Conservation (phyloP, 768 basidiomycete genomes). For the Gyrodon lividus region DNA sequence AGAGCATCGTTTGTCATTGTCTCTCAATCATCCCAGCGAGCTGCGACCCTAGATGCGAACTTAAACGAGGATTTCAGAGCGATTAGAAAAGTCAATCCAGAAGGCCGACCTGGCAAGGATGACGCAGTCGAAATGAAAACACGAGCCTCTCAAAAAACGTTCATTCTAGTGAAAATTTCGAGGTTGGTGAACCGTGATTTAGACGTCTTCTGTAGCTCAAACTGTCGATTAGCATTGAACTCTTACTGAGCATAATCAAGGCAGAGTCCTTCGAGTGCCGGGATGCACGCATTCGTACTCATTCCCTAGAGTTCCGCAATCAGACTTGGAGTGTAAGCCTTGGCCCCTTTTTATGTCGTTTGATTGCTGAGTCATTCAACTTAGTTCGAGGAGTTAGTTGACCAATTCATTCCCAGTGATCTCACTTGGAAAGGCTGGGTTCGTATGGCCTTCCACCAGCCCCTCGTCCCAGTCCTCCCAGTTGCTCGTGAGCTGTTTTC, state of each 20-base stretch:
- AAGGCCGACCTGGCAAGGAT: constrained; percentile 32
- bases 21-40: constrained; percentile 8
- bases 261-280: constrained; percentile 83
- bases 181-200: constrained; percentile 42
- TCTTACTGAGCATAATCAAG: constrained; percentile 76
- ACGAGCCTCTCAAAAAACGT: constrained; percentile 80
- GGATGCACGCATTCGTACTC: constrained; percentile 76
- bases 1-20: constrained; percentile 12
- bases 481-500: constrained; percentile 76
- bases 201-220: constrained; percentile 20
- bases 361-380: constrained; percentile 4
- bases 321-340: constrained; percentile 76
- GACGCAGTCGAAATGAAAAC: constrained; percentile 82
- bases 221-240: constrained; percentile 49
- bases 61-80: constrained; percentile 21
- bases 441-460: constrained; percentile 80
- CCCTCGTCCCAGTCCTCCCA: constrained; percentile 72
- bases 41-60: constrained; percentile 16
- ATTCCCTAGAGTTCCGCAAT: constrained; percentile 78
- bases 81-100: constrained; percentile 16
- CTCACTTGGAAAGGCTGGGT: constrained; percentile 81
- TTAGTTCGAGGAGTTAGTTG: constrained; percentile 77
- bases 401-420: constrained; percentile 77
- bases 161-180: constrained; percentile 73
- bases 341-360: background rate